Conservation (phyloP, 345 rosid genomes). For the Mercurialis annua region DNA sequence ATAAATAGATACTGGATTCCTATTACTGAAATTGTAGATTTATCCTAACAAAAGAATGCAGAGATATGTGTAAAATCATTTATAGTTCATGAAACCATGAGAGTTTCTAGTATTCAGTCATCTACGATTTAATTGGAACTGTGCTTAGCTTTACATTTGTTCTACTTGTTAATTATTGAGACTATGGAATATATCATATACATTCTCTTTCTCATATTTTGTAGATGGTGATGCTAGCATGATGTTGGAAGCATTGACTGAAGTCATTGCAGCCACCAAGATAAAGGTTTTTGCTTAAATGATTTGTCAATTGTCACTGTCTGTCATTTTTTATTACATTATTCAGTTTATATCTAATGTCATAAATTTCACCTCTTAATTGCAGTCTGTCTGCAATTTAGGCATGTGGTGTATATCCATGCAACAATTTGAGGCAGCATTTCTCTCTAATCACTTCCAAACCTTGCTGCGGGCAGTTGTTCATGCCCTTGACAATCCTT, state of each 20-base stretch:
- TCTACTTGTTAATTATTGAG: neutral
- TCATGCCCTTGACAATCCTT: slow-evolving; percentile 57
- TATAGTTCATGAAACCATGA: neutral
- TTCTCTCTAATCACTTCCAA: slow-evolving; percentile 32
- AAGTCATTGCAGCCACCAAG: slow-evolving; percentile 37
- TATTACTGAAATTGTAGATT: slow-evolving; percentile 1
- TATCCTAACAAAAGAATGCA: neutral
- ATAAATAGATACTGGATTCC: no score
- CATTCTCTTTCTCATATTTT: slow-evolving; percentile 1
- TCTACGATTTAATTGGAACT: neutral
- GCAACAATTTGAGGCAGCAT: slow-evolving; percentile 41
- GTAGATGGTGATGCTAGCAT: slow-evolving; percentile 30
- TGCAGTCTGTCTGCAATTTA: slow-evolving; percentile 48
- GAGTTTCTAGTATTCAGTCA: neutral
- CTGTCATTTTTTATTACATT: neutral
- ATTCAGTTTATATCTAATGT: neutral
- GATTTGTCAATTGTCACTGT: no score
- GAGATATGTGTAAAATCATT: neutral
- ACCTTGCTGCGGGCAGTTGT: slow-evolving; percentile 39
- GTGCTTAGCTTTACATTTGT: neutral
- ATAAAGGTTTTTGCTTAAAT: slow-evolving; percentile 35
- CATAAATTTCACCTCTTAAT: slow-evolving; percentile 17
- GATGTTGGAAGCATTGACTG: slow-evolving; percentile 37
- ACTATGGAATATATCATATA: neutral
- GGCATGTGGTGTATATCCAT: slow-evolving; percentile 60